Conservation (phyloP, 2,329 filamentous ascomycete genomes). For the Botryotinia narcissicola region DNA sequence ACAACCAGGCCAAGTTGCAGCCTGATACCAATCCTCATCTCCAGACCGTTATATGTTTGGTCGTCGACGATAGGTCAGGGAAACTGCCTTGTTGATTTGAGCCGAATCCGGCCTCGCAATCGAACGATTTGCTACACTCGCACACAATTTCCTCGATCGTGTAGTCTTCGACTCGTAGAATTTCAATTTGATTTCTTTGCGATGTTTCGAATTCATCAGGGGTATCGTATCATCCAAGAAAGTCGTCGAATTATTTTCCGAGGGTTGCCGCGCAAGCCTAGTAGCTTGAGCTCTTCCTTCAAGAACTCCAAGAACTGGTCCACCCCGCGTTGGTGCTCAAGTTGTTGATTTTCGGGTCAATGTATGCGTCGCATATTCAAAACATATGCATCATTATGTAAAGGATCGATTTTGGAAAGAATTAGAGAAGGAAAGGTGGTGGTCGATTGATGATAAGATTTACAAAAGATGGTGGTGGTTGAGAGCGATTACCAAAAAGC, state of each 20-base stretch:
- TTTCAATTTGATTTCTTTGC: background rate
- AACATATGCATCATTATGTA: background rate
- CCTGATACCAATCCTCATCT: conserved; percentile 82
- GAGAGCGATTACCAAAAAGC: background rate
- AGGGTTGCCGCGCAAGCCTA: background rate
- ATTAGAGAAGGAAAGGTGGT: background rate
- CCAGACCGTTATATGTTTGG: conserved; percentile 1
- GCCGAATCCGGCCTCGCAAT: conserved; percentile 6
- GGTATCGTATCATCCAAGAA: background rate
- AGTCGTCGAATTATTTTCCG: background rate
- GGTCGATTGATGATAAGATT: background rate
- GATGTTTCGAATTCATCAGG: background rate
- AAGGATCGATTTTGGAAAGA: background rate
- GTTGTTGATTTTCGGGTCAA: background rate
- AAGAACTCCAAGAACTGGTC: background rate
- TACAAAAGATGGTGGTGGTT: background rate
- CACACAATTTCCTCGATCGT: conserved; percentile 3
- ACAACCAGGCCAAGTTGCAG: conserved; percentile 83
- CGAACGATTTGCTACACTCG: background rate
- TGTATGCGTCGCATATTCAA: conserved; percentile 9
- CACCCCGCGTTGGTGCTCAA: conserved; percentile 7
- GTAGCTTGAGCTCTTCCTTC: background rate
- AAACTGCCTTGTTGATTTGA: conserved; percentile 2
- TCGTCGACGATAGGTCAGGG: background rate
- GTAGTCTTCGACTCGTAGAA: background rate